Conservation (phyloP, 768 basidiomycete species). For the Termitomyces sp. region DNA sequence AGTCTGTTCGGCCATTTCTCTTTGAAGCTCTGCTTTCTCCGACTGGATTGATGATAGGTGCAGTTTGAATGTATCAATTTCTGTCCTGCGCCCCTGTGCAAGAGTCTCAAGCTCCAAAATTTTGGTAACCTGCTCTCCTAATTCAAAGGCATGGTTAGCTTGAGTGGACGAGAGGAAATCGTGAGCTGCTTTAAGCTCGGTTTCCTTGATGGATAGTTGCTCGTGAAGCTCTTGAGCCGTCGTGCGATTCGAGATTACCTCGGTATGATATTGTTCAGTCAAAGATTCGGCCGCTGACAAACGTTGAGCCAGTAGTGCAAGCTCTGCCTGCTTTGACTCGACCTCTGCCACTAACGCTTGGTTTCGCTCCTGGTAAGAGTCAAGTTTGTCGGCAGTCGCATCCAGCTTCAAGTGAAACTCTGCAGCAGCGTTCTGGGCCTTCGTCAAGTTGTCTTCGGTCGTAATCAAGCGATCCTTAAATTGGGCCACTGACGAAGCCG, state of each 20-base stretch:
- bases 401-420: constrained; percentile 8
- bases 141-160: constrained; percentile 8
- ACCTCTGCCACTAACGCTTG: constrained; percentile 4
- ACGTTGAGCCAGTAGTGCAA: constrained; percentile 6
- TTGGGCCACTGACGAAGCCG: constrained; percentile 3
- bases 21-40: constrained; percentile 8
- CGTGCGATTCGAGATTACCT: constrained; percentile 1
- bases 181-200: constrained; percentile 6
- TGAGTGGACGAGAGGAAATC: constrained; percentile 11
- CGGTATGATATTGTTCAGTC: constrained; percentile 8
- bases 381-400: constrained; percentile 8
- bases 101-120: constrained; percentile 11
- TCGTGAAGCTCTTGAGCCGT: constrained; percentile 9
- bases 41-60: not conserved
- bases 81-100: not conserved
- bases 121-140: constrained; percentile 5
- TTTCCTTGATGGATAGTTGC: constrained; percentile 6
- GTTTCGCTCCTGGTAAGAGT: constrained; percentile 8
- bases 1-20: constrained; percentile 10
- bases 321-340: constrained; percentile 8
- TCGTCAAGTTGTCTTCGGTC: constrained; percentile 1
- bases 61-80: not conserved
- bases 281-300: constrained; percentile 10
- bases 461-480: constrained; percentile 6
- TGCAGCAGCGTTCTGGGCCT: constrained; percentile 1